phyloP scores from a whole-genome alignment of 768 basidiomycete species.

The Agaricus sinodeliciosus region DNA sequence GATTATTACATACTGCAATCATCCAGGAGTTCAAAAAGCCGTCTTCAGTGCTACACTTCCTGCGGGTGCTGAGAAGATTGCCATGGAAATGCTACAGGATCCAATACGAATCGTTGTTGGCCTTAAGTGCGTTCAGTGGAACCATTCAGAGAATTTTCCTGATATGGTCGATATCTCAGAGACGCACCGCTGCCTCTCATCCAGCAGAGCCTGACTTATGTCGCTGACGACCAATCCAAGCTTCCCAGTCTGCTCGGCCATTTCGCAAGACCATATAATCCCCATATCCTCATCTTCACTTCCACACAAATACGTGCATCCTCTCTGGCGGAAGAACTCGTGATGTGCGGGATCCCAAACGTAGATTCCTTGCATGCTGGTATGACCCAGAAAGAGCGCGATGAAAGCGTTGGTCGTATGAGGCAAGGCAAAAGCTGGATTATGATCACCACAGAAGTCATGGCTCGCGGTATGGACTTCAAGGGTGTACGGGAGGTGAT shows the following conservation, averaged over 20 bases:
- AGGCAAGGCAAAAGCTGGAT: slow-evolving; percentile 90
- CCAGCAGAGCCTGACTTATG: slow-evolving; percentile 81
- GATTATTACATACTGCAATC: slow-evolving; percentile 71
- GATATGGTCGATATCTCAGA: slow-evolving; percentile 31
- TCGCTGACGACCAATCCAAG: slow-evolving; percentile 92
- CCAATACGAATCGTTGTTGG: slow-evolving; percentile 95
- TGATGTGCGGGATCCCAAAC: slow-evolving; percentile 69
- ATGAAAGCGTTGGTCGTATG: slow-evolving; percentile 81
- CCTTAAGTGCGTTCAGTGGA: slow-evolving; percentile 60
- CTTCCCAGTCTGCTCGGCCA: slow-evolving; percentile 80
- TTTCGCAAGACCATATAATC: slow-evolving; percentile 76
- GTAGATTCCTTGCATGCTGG: slow-evolving; percentile 92
- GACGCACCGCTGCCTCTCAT: slow-evolving; percentile 95
- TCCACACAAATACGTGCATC: slow-evolving; percentile 82
- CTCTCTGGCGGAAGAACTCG: slow-evolving; percentile 75
- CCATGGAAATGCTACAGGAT: slow-evolving; percentile 77
- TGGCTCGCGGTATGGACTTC: slow-evolving; percentile 99
- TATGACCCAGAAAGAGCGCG: slow-evolving; percentile 80
- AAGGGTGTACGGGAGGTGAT: slow-evolving; percentile 90
- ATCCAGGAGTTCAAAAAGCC: slow-evolving; percentile 69
- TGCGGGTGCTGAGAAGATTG: slow-evolving; percentile 78
- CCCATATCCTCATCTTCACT: slow-evolving; percentile 88
- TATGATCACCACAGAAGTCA: slow-evolving; percentile 93
- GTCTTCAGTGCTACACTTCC: slow-evolving; percentile 96
- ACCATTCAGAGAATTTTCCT: not conserved